These are phyloP conservation scores for Amphichorda felina DNA, from an alignment of 2,329 filamentous ascomycete species.

Conservation along the genomic window DNA sequence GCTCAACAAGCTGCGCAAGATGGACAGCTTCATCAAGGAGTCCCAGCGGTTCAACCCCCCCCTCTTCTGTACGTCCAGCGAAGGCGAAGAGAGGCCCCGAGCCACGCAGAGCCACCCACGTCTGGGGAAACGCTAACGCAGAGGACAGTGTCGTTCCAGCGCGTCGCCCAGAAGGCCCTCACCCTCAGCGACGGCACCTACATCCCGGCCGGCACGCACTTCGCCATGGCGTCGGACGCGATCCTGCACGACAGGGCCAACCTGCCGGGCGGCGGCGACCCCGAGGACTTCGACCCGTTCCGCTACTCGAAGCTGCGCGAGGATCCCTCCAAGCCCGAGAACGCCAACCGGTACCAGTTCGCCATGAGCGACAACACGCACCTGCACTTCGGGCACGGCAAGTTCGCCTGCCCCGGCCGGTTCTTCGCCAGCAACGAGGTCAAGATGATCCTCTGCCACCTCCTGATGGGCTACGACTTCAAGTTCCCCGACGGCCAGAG, in stretches of 20 bases:
- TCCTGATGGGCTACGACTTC: slow-evolving; percentile 17
- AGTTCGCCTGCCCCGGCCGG: slow-evolving; percentile 27
- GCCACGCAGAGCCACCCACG: no score
- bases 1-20: slow-evolving; percentile 29
- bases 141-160: slow-evolving; percentile 26
- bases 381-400: slow-evolving; percentile 26
- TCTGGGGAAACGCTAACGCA: no score
- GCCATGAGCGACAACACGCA: slow-evolving; percentile 34
- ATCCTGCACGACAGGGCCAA: slow-evolving; percentile 27
- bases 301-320: slow-evolving; percentile 29
- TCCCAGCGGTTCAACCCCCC: slow-evolving; percentile 11
- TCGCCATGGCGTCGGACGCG: not conserved
- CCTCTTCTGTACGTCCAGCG: no score
- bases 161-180: slow-evolving; percentile 32
- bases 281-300: slow-evolving; percentile 30
- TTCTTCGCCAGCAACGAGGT: slow-evolving; percentile 29
- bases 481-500: slow-evolving; percentile 1
- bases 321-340: slow-evolving; percentile 9
- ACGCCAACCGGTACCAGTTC: slow-evolving; percentile 23
- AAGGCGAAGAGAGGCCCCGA: no score
- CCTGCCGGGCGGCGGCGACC: slow-evolving; percentile 26
- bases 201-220: slow-evolving; percentile 20
- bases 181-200: slow-evolving; percentile 30
- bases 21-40: slow-evolving; percentile 38
- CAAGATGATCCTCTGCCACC: slow-evolving; percentile 17